Base-by-base conservation (phyloP, 1,284 basidiomycete species). In the Hymenochaete sp. region DNA sequence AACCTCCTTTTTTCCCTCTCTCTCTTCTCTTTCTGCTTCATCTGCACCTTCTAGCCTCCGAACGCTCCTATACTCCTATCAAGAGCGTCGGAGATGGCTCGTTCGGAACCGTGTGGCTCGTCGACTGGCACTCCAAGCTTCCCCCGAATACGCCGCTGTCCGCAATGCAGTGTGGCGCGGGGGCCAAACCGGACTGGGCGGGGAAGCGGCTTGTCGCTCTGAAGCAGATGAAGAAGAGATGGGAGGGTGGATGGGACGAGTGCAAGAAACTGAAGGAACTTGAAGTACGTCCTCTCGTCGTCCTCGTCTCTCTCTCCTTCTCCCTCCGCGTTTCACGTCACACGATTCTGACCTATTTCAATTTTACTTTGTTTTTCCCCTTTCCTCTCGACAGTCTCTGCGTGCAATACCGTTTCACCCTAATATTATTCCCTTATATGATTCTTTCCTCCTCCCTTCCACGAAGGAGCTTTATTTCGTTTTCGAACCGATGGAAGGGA, bases 401-500 rank as follows among this genome's bases (percentile, higher is more conserved):
- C 87, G 91, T 45, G 79, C 81, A 51, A 97, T 99, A 59, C 84
- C 93, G 25, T 84, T 86, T 61, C 96, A 99, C 66, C 89, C 89
- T 32, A 93, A 96, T 64, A 92, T 98, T 67, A 98, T 99, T 62
- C 93, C 96, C 43, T 75, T 99, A 52, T 98, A 98, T 72, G 96
- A 99, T 66, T 95, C 93, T 58, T 99, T 98, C 68, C 85, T 98
- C 56, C 81, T 93, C 38, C 93, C 93, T 1, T 75, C 81, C 52
- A 81, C 90, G 45, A 90, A 88, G 63, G 93, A 98, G 67, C 87
- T 99, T 55, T 97, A 98, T 67, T 98, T 98, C 61, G 96, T 98
- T 42, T 98, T 99, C 64, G 96, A 99, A 67, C 93, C 93, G 62
- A 98, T 99, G 96, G 96, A 99, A 66, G 96, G 96, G 56, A 98